phyloP scores from a whole-genome alignment of 805 yeast species.

The Pichia eremophila region DNA sequence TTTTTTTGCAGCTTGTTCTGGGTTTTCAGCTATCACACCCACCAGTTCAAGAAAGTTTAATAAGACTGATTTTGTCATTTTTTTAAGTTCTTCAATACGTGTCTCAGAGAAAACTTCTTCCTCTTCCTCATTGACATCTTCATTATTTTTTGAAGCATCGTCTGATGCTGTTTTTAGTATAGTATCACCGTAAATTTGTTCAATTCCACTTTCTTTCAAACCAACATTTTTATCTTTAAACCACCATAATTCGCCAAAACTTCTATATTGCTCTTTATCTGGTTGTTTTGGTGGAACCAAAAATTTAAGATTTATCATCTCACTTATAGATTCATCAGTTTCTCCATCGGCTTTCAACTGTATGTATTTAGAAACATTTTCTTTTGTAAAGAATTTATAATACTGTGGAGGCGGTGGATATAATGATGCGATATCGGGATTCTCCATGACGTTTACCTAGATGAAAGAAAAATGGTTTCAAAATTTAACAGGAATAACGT shows the following conservation, averaged over 20 bases:
- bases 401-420: constrained; percentile 95
- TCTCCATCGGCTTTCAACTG: constrained; percentile 17
- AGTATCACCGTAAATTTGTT: constrained; percentile 48
- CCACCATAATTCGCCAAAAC: constrained; percentile 90
- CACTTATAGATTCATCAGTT: constrained; percentile 16
- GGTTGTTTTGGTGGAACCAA: constrained; percentile 61
- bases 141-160: not conserved
- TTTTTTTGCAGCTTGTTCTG: constrained; percentile 48
- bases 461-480: not conserved
- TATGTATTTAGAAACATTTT: constrained; percentile 43
- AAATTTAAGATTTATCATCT: constrained; percentile 37
- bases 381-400: constrained; percentile 61
- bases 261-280: constrained; percentile 56
- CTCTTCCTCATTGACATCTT: constrained; percentile 3
- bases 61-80: constrained; percentile 66
- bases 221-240: constrained; percentile 68
- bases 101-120: constrained; percentile 33
- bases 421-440: constrained; percentile 39
- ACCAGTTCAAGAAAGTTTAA: constrained; percentile 75
- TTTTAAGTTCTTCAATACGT: constrained; percentile 68
- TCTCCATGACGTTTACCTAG: not conserved
- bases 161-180: not conserved
- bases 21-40: constrained; percentile 68
- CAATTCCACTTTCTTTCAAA: constrained; percentile 66
- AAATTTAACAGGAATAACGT: not conserved